A percentile compares a stretch with the other conserved stretches of the same genome.
Conservation (phyloP, 2,329 filamentous ascomycete genomes). For the Aspergillus viridinutans region DNA sequence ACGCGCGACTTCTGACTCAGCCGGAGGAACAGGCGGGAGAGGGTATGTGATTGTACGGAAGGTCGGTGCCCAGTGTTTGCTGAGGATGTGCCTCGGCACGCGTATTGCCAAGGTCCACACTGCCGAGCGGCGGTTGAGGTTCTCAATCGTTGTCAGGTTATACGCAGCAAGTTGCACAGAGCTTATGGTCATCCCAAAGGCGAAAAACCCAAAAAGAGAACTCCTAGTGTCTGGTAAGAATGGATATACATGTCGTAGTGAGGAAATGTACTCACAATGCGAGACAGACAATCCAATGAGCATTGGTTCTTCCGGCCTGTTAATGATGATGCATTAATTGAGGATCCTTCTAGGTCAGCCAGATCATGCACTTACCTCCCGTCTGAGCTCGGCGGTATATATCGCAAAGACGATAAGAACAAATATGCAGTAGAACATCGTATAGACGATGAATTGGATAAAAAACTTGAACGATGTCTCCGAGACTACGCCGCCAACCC, state of each 20-base stretch:
- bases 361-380: constrained; percentile 35
- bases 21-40: constrained; percentile 22
- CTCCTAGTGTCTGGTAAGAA: constrained; percentile 37
- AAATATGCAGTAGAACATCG: constrained; percentile 62
- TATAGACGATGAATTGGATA: constrained; percentile 77
- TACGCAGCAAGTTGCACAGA: constrained; percentile 64
- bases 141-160: constrained; percentile 84
- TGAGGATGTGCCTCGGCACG: constrained; percentile 50
- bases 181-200: constrained; percentile 69
- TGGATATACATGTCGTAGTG: neutral
- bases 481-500: constrained; percentile 88
- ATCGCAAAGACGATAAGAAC: constrained; percentile 61
- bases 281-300: constrained; percentile 63
- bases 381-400: constrained; percentile 55
- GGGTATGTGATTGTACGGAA: constrained; percentile 43
- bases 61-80: constrained; percentile 25
- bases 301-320: constrained; percentile 45
- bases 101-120: constrained; percentile 72
- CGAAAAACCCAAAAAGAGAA: constrained; percentile 75
- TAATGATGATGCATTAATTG: constrained; percentile 10
- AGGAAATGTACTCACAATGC: constrained; percentile 48
- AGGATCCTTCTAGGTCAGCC: neutral
- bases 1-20: constrained; percentile 11
- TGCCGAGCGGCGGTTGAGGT: constrained; percentile 57
- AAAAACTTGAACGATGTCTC: constrained; percentile 91